Evolutionary conservation across 2,329 filamentous ascomycete species (phyloP), one percentile per base, ranked within the genome.

Genomic region (Arachnomyces sp.): DNA sequence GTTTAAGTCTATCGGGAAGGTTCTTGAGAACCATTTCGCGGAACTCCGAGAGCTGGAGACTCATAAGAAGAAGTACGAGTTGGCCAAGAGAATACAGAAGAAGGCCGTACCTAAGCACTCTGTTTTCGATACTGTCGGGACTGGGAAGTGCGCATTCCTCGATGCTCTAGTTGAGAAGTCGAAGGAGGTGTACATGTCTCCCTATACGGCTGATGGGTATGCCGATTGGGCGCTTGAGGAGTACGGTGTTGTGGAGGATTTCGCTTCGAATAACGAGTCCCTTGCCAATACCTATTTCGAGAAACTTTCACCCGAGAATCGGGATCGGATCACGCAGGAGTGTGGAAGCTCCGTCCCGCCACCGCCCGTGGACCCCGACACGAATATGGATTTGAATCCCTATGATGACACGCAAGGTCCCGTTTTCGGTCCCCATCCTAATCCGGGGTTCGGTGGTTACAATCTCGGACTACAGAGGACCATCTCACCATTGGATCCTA

Each of bases 201-300:
- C 64, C 13, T 67, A 67, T 48, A 59, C 65, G 42, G 62, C 63
- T 49, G 63, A 62, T 17, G 64, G 63, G 6, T 58, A 66, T 36
- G 63, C 61, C 6, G 59, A 65, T 34, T 63, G 65, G 48, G 63
- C 63, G 30, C 59, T 63, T 45, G 57, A 54, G 43, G 58, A 63
- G 5, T 65, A 58, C 36, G 58, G 56, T 13, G 48, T 67, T 35
- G 51, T 57, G 32, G 60, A 57, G 11, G 55, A 54, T 7, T 49
- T 54, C 9, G 54, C 59, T 40, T 55, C 59, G 31, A 59, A 60
- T 18, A 61, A 63, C 40, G 45, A 53, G n/a, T 65, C 63, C 4
- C 49, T 66, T 40, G 60, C 64, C 33, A 64, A 65, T 34, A 61
- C 65, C 44, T 67, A 51, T 43, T 67, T 67, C 46, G 57, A 55